Evolutionary conservation across 1,284 basidiomycete species (phyloP).

Genomic region (Stygiomarasmius scandens): DNA sequence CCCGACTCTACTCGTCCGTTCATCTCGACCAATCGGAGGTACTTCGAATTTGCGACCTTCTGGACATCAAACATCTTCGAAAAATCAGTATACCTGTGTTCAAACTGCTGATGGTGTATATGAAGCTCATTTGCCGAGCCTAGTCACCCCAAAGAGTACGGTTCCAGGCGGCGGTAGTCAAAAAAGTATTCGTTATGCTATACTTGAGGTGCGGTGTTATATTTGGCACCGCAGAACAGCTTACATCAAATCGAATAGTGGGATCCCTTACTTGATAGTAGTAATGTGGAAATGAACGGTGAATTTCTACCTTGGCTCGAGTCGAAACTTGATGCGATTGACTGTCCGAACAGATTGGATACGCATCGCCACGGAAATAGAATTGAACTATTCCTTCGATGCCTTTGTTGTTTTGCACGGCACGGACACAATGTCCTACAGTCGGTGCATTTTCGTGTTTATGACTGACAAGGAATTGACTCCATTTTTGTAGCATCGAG

Average conservation of each 20-base stretch:
- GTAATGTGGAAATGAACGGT: slow-evolving; percentile 83
- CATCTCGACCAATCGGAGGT: slow-evolving; percentile 68
- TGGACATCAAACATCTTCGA: slow-evolving; percentile 22
- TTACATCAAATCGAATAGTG: slow-evolving; percentile 51
- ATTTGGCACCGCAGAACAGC: neutral
- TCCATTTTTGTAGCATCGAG: slow-evolving; percentile 51
- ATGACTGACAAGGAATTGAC: too few species aligned
- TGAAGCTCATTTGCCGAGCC: slow-evolving; percentile 69
- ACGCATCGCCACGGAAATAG: slow-evolving; percentile 86
- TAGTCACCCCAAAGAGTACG: slow-evolving; percentile 74
- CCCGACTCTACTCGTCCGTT: slow-evolving; percentile 67
- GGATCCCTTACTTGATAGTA: slow-evolving; percentile 86
- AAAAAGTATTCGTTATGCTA: slow-evolving; percentile 79
- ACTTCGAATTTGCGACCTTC: slow-evolving; percentile 37
- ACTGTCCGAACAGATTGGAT: slow-evolving; percentile 73
- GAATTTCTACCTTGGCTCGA: slow-evolving; percentile 15
- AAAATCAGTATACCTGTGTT: slow-evolving; percentile 47
- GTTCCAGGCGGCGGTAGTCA: slow-evolving; percentile 59
- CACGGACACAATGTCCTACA: slow-evolving; percentile 93
- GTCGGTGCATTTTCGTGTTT: too few species aligned
- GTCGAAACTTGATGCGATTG: slow-evolving; percentile 13
- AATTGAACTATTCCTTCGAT: slow-evolving; percentile 89
- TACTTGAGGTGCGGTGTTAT: slow-evolving; percentile 65
- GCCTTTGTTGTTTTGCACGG: slow-evolving; percentile 92
- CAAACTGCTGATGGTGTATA: slow-evolving; percentile 62